A percentile compares a stretch with the other conserved stretches of the same genome.
Evolutionary conservation across 331 rosid species (phyloP).

Genomic region (Phaseolus coccineus): DNA sequence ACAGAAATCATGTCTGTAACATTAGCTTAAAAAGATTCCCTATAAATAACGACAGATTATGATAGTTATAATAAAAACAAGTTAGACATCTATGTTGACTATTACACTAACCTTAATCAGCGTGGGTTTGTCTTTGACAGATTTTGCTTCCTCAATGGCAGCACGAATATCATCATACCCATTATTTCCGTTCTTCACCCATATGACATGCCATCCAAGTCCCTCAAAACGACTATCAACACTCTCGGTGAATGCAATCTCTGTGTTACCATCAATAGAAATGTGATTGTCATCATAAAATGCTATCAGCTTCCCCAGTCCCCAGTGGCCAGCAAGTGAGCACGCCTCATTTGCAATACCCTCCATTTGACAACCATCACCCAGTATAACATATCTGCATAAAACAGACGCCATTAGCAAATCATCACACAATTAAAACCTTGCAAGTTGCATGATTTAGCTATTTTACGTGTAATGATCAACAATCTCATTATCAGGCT

Average conservation of each 20-base stretch:
- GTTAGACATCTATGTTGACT: not conserved
- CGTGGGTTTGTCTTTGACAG: constrained; percentile 87
- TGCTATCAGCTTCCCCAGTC: constrained; percentile 89
- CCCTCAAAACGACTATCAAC: constrained; percentile 87
- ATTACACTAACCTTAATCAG: constrained; percentile 73
- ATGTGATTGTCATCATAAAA: constrained; percentile 98
- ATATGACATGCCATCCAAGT: constrained; percentile 95
- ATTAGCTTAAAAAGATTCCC: constrained; percentile 15
- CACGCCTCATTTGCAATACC: constrained; percentile 87
- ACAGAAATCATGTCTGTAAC: constrained; percentile 17
- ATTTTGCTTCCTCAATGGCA: constrained; percentile 94
- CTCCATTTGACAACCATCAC: constrained; percentile 99
- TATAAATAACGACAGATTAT: not conserved
- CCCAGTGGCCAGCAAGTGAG: constrained; percentile 99
- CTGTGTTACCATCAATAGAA: constrained; percentile 92
- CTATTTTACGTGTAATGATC: constrained; percentile 87
- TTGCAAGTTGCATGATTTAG: not conserved
- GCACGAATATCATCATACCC: constrained; percentile 94
- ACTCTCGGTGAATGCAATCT: constrained; percentile 90
- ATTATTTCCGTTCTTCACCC: constrained; percentile 96
- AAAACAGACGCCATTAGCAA: constrained; percentile 33
- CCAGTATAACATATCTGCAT: constrained; percentile 71
- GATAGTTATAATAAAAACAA: not conserved
- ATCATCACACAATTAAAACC: not conserved
- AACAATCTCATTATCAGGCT: constrained; percentile 81